Percentiles rank a stretch among this genome's conserved stretches.
These are phyloP conservation scores for Bimuria novae-zelandiae DNA, from an alignment of 2,329 filamentous ascomycete species.

Conservation along the genomic window DNA sequence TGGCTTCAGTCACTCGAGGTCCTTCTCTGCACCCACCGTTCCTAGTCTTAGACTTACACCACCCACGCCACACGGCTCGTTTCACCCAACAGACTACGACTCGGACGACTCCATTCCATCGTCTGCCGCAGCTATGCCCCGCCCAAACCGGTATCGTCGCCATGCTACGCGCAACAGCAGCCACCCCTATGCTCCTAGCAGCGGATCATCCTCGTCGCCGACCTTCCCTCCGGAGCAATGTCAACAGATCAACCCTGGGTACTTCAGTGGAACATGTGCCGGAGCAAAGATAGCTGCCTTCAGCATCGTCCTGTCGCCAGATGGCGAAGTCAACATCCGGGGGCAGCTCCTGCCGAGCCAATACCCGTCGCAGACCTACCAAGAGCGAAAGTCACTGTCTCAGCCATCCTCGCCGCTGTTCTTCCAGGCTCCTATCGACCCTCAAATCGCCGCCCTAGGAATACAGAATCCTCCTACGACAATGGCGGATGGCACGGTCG, in stretches of 20 bases:
- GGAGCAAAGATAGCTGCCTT: constrained; percentile 1
- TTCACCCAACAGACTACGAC: background rate
- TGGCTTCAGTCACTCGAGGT: constrained; percentile 11
- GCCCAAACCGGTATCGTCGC: constrained; percentile 17
- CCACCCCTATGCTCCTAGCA: background rate
- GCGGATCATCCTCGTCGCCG: constrained; percentile 3
- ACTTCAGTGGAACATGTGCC: constrained; percentile 6
- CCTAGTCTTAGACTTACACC: constrained; percentile 10
- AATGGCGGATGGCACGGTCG: background rate
- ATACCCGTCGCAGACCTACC: constrained; percentile 13
- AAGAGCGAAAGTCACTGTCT: background rate
- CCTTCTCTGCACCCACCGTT: constrained; percentile 1
- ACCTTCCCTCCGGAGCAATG: constrained; percentile 8
- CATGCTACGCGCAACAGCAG: constrained; percentile 3
- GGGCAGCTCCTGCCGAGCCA: constrained; percentile 14
- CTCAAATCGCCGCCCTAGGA: background rate
- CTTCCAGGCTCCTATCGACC: constrained; percentile 3
- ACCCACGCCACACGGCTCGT: constrained; percentile 6
- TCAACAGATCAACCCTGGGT: constrained; percentile 6
- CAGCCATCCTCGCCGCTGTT: background rate
- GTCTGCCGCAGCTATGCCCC: constrained; percentile 16
- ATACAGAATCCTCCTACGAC: background rate
- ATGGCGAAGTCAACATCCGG: constrained; percentile 16
- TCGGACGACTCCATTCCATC: constrained; percentile 7
- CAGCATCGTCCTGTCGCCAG: constrained; percentile 7